phyloP scores from a whole-genome alignment of 169 alveolate species.

The Plasmodium gallinaceum region DNA sequence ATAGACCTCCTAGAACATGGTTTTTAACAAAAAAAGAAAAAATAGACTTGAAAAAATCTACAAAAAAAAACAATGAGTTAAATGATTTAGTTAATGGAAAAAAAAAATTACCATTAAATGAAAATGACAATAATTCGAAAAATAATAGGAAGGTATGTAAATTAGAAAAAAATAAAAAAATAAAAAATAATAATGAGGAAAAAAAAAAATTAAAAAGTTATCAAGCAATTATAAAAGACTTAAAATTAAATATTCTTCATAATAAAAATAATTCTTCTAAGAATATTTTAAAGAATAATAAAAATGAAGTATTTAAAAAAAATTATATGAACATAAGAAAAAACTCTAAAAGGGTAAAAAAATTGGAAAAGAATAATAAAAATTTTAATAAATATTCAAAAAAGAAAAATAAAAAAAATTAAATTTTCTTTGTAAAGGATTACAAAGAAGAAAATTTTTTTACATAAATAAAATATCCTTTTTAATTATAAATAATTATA shows the following conservation, averaged over 20 bases:
- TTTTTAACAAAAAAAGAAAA: slow-evolving; percentile 75
- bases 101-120: background rate
- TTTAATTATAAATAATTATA: too few relatives aligned
- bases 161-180: slow-evolving; percentile 23
- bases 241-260: slow-evolving; percentile 40
- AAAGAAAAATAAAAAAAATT: slow-evolving; percentile 2
- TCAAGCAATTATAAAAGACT: slow-evolving; percentile 56
- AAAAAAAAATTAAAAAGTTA: slow-evolving; percentile 39
- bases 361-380: background rate
- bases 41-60: slow-evolving; percentile 33
- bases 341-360: background rate
- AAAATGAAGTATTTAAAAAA: background rate
- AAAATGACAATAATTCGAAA: slow-evolving; percentile 23
- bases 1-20: slow-evolving; percentile 83
- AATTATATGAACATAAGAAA: background rate
- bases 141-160: slow-evolving; percentile 43
- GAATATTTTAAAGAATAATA: background rate
- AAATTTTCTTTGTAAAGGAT: background rate
- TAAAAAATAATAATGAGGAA: slow-evolving; percentile 6
- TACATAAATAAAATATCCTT: too few relatives aligned
- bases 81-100: background rate
- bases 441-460: too few relatives aligned
- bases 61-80: slow-evolving; percentile 16
- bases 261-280: slow-evolving; percentile 2
- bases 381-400: background rate